These are phyloP conservation scores for Curvularia hawaiiensis DNA, from an alignment of 2,329 filamentous ascomycete species.

Conservation along the genomic window DNA sequence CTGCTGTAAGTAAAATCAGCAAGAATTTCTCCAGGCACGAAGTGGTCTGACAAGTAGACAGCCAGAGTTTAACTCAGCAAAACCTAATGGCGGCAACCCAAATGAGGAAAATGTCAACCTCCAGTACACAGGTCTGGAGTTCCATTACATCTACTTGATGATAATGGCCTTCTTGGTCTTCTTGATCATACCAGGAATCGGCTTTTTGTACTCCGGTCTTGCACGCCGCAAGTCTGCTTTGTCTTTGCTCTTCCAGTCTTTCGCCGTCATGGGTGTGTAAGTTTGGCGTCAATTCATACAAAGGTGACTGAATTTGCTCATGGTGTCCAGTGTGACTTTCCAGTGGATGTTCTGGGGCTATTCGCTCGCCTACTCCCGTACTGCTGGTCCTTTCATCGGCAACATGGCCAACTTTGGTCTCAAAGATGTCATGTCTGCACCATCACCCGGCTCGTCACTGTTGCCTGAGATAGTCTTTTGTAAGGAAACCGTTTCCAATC, in stretches of 20 bases:
- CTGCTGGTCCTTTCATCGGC: slow-evolving; percentile 66
- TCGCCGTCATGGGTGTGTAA: slow-evolving; percentile 62
- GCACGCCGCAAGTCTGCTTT: slow-evolving; percentile 67
- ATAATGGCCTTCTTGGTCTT: slow-evolving; percentile 67
- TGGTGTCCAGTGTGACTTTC: slow-evolving; percentile 51
- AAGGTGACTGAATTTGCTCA: slow-evolving; percentile 4
- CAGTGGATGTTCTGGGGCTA: slow-evolving; percentile 72
- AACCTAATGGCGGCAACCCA: slow-evolving; percentile 61
- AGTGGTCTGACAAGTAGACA: slow-evolving; percentile 14
- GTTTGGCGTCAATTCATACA: slow-evolving; percentile 10
- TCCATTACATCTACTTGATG: slow-evolving; percentile 65
- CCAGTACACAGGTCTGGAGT: slow-evolving; percentile 64
- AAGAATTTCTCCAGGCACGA: neutral
- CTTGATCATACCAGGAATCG: slow-evolving; percentile 70
- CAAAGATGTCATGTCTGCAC: slow-evolving; percentile 64
- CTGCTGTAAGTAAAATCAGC: slow-evolving; percentile 18
- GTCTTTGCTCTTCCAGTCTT: slow-evolving; percentile 65
- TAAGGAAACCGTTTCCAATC: neutral
- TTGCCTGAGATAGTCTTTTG: slow-evolving; percentile 71
- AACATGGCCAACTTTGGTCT: slow-evolving; percentile 66
- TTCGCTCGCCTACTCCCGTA: slow-evolving; percentile 65
- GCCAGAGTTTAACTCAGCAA: slow-evolving; percentile 49
- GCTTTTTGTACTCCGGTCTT: slow-evolving; percentile 68
- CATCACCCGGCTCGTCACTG: slow-evolving; percentile 61
- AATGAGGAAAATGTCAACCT: slow-evolving; percentile 60